phyloP scores from a whole-genome alignment of 2,329 filamentous ascomycete species.

The Sporothrix luriei region DNA sequence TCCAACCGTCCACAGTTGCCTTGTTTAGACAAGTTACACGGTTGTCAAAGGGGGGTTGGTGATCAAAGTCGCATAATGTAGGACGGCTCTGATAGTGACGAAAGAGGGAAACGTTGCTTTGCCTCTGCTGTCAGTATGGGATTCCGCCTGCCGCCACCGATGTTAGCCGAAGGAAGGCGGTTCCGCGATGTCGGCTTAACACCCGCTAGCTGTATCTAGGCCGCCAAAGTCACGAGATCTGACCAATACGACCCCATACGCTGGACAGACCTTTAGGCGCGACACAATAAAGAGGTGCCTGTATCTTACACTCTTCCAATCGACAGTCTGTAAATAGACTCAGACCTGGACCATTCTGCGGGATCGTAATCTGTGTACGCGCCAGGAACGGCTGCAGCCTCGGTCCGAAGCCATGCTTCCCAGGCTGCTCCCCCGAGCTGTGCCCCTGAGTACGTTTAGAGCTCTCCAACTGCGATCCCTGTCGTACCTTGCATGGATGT shows the following conservation, averaged over 20 bases:
- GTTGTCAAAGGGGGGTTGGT: neutral
- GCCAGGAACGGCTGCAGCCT: constrained; percentile 24
- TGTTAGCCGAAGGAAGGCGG: constrained; percentile 31
- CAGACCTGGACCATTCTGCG: neutral
- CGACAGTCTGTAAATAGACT: neutral
- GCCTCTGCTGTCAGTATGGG: neutral
- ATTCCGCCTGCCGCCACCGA: constrained; percentile 28
- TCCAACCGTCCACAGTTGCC: neutral
- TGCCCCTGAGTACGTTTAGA: neutral
- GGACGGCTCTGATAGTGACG: neutral
- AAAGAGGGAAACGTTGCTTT: neutral
- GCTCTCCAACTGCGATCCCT: neutral
- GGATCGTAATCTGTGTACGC: neutral
- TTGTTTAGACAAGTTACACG: neutral
- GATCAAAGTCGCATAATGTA: neutral
- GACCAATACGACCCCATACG: too few species aligned
- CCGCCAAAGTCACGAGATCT: neutral
- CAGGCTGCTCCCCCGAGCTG: neutral
- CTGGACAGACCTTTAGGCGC: too few species aligned
- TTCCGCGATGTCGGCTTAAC: constrained; percentile 29
- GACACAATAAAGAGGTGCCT: neutral
- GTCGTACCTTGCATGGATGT: constrained; percentile 17
- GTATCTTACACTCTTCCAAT: neutral
- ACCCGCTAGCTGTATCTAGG: neutral
- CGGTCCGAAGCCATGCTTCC: neutral